Evolutionary conservation across 2,329 filamentous ascomycete species (phyloP).

Genomic region (Penicillium palitans): DNA sequence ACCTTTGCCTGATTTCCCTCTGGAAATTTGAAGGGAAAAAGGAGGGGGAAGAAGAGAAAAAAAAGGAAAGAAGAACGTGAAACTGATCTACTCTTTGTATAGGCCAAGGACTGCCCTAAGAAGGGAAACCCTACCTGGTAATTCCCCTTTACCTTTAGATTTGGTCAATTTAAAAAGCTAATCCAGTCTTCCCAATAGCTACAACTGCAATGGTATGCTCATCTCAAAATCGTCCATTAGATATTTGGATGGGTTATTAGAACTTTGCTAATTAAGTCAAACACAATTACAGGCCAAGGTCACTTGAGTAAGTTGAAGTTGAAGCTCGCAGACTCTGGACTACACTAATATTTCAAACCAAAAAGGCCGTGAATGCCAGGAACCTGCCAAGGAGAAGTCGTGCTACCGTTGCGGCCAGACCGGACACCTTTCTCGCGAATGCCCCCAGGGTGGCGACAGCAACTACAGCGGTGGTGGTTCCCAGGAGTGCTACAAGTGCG

Average conservation of each 20-base stretch:
- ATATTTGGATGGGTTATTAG: slow-evolving; percentile 15
- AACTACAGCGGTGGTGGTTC: slow-evolving; percentile 51
- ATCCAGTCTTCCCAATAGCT: slow-evolving; percentile 52
- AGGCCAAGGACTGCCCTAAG: slow-evolving; percentile 85
- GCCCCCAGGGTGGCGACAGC: slow-evolving; percentile 49
- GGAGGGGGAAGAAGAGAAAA: background rate
- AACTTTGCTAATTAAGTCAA: slow-evolving; percentile 29
- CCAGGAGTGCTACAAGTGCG: slow-evolving; percentile 96
- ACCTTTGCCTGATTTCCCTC: background rate
- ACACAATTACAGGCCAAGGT: slow-evolving; percentile 55
- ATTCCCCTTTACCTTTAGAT: slow-evolving; percentile 34
- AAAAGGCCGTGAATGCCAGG: slow-evolving; percentile 82
- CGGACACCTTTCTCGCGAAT: slow-evolving; percentile 89
- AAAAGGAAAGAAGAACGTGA: background rate
- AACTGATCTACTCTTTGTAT: slow-evolving; percentile 41
- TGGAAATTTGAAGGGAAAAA: background rate
- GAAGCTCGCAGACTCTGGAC: slow-evolving; percentile 2
- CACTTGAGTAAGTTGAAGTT: slow-evolving; percentile 68
- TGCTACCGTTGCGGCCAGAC: slow-evolving; percentile 68
- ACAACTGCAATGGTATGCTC: slow-evolving; percentile 73
- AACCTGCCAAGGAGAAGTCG: slow-evolving; percentile 80
- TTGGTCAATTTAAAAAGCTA: background rate
- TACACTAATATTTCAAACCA: slow-evolving; percentile 43
- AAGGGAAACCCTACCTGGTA: slow-evolving; percentile 81
- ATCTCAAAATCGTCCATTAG: slow-evolving; percentile 5